phyloP scores from a whole-genome alignment of 495 filamentous ascomycete genomes.

The Hypomontagnella monticulosa region DNA sequence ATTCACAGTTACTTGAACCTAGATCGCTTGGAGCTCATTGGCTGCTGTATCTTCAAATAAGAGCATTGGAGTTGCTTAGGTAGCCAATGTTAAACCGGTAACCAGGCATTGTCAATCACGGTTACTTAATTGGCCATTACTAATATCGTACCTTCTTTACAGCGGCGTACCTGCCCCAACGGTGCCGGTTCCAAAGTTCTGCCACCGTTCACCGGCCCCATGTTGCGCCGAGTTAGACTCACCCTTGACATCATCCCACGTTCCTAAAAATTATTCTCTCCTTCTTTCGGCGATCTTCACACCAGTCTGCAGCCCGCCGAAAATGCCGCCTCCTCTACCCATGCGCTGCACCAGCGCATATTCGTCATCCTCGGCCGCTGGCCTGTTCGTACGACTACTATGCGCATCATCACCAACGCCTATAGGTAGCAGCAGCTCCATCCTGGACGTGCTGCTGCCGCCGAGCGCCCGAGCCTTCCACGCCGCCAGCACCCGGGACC shows the following conservation, averaged over 20 bases:
- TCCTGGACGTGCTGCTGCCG: slow-evolving; percentile 54
- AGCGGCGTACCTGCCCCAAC: background rate
- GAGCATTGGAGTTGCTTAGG: no score
- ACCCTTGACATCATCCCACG: slow-evolving; percentile 55
- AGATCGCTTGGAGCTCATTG: no score
- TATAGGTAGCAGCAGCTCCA: slow-evolving; percentile 23
- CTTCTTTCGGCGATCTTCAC: background rate
- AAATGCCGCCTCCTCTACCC: slow-evolving; percentile 47
- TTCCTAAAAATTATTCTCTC: slow-evolving; percentile 40
- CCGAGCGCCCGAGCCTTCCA: slow-evolving; percentile 27
- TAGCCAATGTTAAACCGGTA: background rate
- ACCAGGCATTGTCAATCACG: slow-evolving; percentile 27
- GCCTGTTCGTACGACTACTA: slow-evolving; percentile 52
- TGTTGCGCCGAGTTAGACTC: slow-evolving; percentile 20
- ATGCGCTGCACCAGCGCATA: slow-evolving; percentile 46
- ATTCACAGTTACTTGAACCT: no score
- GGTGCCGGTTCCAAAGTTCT: slow-evolving; percentile 10
- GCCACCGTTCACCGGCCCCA: slow-evolving; percentile 17
- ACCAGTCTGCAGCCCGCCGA: background rate
- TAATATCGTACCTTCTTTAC: slow-evolving; percentile 13
- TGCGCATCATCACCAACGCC: slow-evolving; percentile 38
- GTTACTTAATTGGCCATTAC: slow-evolving; percentile 32
- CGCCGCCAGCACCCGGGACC: slow-evolving; percentile 11
- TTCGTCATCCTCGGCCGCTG: slow-evolving; percentile 47
- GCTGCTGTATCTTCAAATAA: no score